Percentiles rank a stretch among this genome's conserved stretches.
These are phyloP conservation scores for Heimioporus sp. DNA, from an alignment of 768 basidiomycete species.

Conservation along the genomic window DNA sequence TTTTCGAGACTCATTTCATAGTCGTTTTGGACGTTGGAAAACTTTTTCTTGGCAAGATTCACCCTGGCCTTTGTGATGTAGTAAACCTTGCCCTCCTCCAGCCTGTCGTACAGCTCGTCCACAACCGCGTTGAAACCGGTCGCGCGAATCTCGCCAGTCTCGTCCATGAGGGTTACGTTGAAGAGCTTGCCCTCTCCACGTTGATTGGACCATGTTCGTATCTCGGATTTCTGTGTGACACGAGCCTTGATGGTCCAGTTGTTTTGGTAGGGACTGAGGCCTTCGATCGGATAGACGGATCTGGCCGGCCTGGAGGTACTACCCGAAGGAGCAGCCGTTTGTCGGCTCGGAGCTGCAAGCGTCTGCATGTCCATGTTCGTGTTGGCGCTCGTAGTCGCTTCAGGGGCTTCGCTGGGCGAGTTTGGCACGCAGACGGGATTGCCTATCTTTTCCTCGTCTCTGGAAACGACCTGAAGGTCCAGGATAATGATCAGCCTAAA, in stretches of 20 bases:
- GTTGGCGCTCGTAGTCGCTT: slow-evolving; percentile 27
- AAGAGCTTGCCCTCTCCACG: slow-evolving; percentile 95
- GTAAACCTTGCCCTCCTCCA: slow-evolving; percentile 93
- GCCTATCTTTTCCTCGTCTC: slow-evolving; percentile 71
- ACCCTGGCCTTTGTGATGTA: slow-evolving; percentile 88
- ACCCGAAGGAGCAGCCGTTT: slow-evolving; percentile 6
- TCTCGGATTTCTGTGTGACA: slow-evolving; percentile 85
- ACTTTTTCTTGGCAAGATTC: slow-evolving; percentile 96
- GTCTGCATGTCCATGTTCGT: slow-evolving; percentile 27
- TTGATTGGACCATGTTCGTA: slow-evolving; percentile 85
- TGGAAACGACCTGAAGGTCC: slow-evolving; percentile 53
- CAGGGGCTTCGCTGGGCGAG: slow-evolving; percentile 28
- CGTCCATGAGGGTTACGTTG: slow-evolving; percentile 91
- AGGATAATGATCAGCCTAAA: slow-evolving; percentile 81
- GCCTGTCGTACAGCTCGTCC: slow-evolving; percentile 76
- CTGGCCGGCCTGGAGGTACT: slow-evolving; percentile 21
- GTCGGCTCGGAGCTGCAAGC: slow-evolving; percentile 19
- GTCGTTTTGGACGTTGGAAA: slow-evolving; percentile 84
- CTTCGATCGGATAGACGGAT: slow-evolving; percentile 81
- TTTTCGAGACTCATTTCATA: slow-evolving; percentile 90
- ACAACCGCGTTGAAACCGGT: slow-evolving; percentile 89
- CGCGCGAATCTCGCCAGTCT: slow-evolving; percentile 86
- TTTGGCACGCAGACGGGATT: slow-evolving; percentile 44
- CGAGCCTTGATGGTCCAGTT: slow-evolving; percentile 98
- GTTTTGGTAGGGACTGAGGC: slow-evolving; percentile 94